phyloP scores from a whole-genome alignment of 148 eudicot genomes.

The Drosera capensis region DNA sequence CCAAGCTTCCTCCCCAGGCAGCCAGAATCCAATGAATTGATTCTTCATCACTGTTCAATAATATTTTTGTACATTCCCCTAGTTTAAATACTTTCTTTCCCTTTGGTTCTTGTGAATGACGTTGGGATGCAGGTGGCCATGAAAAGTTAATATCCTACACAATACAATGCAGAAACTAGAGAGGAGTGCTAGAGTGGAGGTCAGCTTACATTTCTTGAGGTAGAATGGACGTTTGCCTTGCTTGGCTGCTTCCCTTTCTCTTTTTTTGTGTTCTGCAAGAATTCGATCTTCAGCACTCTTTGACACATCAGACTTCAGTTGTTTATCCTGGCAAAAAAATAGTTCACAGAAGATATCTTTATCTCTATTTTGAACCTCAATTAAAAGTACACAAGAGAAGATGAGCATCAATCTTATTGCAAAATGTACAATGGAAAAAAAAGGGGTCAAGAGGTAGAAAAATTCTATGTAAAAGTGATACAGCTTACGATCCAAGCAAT shows the following conservation, averaged over 20 bases:
- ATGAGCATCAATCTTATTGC: background rate
- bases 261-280: constrained; percentile 79
- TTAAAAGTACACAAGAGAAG: too few relatives aligned
- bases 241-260: constrained; percentile 76
- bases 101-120: too few relatives aligned
- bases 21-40: too few relatives aligned
- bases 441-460: background rate
- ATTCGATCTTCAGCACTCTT: constrained; percentile 45
- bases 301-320: constrained; percentile 45
- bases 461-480: background rate
- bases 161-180: background rate
- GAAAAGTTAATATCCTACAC: background rate
- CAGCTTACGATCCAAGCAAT: constrained; percentile 55
- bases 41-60: too few relatives aligned
- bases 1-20: too few relatives aligned
- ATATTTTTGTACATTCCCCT: too few relatives aligned
- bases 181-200: constrained; percentile 4
- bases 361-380: background rate
- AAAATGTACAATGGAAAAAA: background rate
- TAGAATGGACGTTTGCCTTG: constrained; percentile 83
- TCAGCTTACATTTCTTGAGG: constrained; percentile 57
- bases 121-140: too few relatives aligned
- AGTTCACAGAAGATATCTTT: constrained; percentile 1
- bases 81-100: too few relatives aligned
- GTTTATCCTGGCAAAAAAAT: constrained; percentile 36